Percentiles rank a stretch among this genome's conserved stretches.
Conservation (phyloP, 768 basidiomycete genomes). For the Mycena metata region DNA sequence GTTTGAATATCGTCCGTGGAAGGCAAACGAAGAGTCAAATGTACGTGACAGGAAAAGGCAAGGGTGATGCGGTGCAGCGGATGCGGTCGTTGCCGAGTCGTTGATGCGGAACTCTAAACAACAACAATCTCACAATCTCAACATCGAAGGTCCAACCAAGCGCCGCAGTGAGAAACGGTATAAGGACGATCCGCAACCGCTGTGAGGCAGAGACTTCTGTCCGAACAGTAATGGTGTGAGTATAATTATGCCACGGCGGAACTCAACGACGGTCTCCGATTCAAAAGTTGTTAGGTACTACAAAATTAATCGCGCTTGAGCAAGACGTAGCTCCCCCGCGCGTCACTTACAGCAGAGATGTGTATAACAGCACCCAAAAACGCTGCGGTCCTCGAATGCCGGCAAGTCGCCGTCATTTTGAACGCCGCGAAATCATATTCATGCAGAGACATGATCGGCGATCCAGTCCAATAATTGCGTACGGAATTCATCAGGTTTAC, state of each 20-base stretch:
- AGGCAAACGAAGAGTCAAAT: slow-evolving; percentile 26
- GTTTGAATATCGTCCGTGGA: slow-evolving; percentile 27
- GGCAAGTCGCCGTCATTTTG: too few species aligned
- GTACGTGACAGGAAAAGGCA: slow-evolving; percentile 4
- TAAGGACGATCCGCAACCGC: too few species aligned
- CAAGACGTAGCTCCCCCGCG: not conserved
- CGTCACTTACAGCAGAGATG: too few species aligned
- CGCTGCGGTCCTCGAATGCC: too few species aligned
- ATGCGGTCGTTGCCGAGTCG: too few species aligned
- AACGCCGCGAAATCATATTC: slow-evolving; percentile 1
- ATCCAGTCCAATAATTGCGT: slow-evolving; percentile 44
- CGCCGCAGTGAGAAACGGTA: too few species aligned
- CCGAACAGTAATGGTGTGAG: slow-evolving; percentile 2
- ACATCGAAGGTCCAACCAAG: slow-evolving; percentile 2
- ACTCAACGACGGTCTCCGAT: not conserved
- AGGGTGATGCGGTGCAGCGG: not conserved
- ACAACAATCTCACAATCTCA: slow-evolving; percentile 4
- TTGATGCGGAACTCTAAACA: slow-evolving; percentile 20
- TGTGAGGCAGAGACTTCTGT: too few species aligned
- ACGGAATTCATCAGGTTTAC: slow-evolving; percentile 41
- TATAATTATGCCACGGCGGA: slow-evolving; percentile 4
- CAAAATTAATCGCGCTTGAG: not conserved
- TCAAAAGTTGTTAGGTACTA: not conserved
- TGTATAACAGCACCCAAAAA: too few species aligned
- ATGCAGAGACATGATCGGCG: not conserved